These are phyloP conservation scores for Acer campestre DNA, from an alignment of 345 rosid genomes.

Conservation along the genomic window DNA sequence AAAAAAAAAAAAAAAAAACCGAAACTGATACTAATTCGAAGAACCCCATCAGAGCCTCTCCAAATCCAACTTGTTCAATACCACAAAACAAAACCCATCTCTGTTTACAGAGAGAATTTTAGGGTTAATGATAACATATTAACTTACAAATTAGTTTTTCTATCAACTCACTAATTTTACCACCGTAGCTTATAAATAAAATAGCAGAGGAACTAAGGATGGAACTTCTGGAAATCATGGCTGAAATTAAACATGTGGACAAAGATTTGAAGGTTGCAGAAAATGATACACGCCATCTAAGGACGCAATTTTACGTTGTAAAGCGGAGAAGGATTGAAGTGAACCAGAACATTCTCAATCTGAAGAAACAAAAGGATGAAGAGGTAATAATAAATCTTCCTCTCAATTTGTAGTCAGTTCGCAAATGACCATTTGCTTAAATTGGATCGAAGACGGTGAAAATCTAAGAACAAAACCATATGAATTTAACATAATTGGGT, in stretches of 20 bases:
- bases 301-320: not conserved
- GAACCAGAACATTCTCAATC: not conserved
- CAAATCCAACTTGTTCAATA: too few relatives aligned
- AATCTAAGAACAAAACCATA: too few relatives aligned
- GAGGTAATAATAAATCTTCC: not conserved
- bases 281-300: not conserved
- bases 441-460: too few relatives aligned
- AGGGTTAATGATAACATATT: too few relatives aligned
- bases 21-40: too few relatives aligned
- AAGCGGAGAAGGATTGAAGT: not conserved
- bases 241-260: not conserved
- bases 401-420: too few relatives aligned
- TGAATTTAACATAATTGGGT: not conserved
- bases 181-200: not conserved
- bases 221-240: not conserved
- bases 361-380: slow-evolving; percentile 13
- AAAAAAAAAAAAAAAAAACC: too few relatives aligned
- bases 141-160: too few relatives aligned
- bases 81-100: too few relatives aligned
- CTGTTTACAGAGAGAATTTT: too few relatives aligned
- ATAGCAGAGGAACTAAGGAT: not conserved
- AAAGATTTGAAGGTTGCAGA: not conserved
- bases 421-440: too few relatives aligned
- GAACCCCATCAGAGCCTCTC: too few relatives aligned
- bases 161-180: not conserved